Base-by-base conservation (phyloP, 1,284 basidiomycete species). In the Salmacisia buchloeana region DNA sequence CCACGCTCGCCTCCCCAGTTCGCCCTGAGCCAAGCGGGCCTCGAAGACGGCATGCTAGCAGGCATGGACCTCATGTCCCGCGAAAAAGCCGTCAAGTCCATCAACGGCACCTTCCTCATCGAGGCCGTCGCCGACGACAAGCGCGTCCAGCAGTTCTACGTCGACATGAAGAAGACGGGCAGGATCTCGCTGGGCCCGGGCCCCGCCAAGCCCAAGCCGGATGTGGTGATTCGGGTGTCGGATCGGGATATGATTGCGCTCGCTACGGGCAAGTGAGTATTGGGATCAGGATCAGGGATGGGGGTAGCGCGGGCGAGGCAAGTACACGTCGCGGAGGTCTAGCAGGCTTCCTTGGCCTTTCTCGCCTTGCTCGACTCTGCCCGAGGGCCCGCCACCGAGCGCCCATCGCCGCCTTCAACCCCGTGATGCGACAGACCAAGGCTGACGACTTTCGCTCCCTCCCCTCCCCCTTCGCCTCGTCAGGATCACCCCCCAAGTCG, bases 171-270 rank as follows among this genome's bases (percentile, higher is more conserved):
- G 12, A 65, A 65, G 41, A 59, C 64, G 9, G 74, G 74, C 6
- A 62, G 57, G 34, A 69, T 75, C 61, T 58, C 63, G 29, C 54
- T 59, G 9, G 69, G 69, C 18, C 60, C 67, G 13, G 71, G 63
- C 15, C 71, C 70, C 1, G 60, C 49, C 1, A 74, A 71, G 43
- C 68, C 70, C 1, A 73, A 74, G 56, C 72, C 72, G 10, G 74
- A 75, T 36, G 70, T 73, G 39, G 35, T 63, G 2, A 36, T 75
- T 35, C 66, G 67, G 15, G 69, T 75, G 54, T 60, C 58, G 43
- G 74, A 75, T 41, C 60, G 68, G 38, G 74, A 75, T 41, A 75
- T 75, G 74, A 69, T 75, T 49, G 62, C 64, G 3, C 58, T 74
- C 13, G 71, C 69, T 0, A 67, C 70, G 18, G 72, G 71, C 29